A percentile compares a stretch with the other conserved stretches of the same genome.
phyloP scores from a whole-genome alignment of 2,329 filamentous ascomycete genomes.

The Cercospora sojina region DNA sequence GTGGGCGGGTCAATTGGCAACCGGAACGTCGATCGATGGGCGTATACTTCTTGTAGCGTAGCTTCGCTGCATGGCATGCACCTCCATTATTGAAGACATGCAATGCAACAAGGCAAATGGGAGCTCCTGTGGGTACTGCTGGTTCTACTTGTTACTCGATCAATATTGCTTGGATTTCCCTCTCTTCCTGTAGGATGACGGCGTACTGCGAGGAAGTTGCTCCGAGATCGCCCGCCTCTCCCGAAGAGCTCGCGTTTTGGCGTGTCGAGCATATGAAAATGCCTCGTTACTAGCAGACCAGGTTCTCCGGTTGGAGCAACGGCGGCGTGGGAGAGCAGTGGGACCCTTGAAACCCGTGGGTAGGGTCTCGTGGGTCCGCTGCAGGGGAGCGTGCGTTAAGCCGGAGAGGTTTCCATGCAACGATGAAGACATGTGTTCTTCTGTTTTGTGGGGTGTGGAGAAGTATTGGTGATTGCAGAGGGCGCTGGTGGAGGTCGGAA shows the following conservation, averaged over 20 bases:
- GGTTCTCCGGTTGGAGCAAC: neutral
- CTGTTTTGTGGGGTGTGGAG: neutral
- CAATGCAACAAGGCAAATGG: neutral
- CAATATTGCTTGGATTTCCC: no score
- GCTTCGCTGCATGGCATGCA: neutral
- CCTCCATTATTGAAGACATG: neutral
- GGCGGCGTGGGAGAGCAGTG: neutral
- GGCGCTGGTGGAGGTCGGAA: neutral
- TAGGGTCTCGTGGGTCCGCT: neutral
- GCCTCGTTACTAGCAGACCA: neutral
- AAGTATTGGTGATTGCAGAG: neutral
- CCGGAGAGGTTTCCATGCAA: neutral
- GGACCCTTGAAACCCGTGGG: neutral
- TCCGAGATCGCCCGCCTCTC: neutral
- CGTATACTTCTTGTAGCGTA: neutral
- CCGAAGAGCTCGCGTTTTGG: neutral
- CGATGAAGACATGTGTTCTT: neutral
- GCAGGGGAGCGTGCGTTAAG: neutral
- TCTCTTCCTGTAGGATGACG: neutral
- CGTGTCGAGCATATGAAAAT: neutral
- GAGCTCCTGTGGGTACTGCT: neutral
- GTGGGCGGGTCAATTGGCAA: neutral
- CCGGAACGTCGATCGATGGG: neutral
- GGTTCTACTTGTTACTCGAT: neutral
- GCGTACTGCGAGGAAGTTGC: neutral